Evolutionary conservation across 352 stramenopile genomes (phyloP).

Genomic region (Pythium grandisporangium): DNA sequence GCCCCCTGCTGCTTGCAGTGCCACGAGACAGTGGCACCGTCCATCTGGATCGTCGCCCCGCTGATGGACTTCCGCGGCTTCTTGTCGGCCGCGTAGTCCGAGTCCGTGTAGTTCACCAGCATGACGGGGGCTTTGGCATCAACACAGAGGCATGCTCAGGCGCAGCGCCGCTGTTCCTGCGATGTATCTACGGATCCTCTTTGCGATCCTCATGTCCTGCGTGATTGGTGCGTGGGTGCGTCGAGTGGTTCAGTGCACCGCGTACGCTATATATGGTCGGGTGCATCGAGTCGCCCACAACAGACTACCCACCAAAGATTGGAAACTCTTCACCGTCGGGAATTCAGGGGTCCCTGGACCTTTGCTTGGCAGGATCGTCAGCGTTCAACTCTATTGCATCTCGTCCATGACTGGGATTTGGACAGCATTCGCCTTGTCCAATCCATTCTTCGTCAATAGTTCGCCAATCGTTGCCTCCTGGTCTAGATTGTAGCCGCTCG

Average conservation of each 20-base stretch:
- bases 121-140: not conserved
- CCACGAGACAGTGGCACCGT: constrained; percentile 9
- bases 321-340: constrained; percentile 14
- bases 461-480: constrained; percentile 14
- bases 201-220: constrained; percentile 7
- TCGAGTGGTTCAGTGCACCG: constrained; percentile 11
- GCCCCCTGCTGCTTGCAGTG: constrained; percentile 12
- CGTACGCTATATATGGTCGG: too few species aligned
- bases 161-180: constrained; percentile 9
- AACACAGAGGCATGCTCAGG: constrained; percentile 4
- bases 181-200: constrained; percentile 14
- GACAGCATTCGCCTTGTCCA: constrained; percentile 10
- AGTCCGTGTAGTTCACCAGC: constrained; percentile 10
- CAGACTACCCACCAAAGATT: constrained; percentile 22
- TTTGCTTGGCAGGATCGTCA: constrained; percentile 2
- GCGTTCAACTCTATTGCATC: not conserved
- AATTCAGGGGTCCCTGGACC: constrained; percentile 1
- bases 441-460: constrained; percentile 8
- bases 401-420: constrained; percentile 8
- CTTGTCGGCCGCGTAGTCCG: constrained; percentile 14
- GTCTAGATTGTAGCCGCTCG: constrained; percentile 6
- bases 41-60: constrained; percentile 3
- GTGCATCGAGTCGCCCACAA: constrained; percentile 20
- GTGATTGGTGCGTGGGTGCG: constrained; percentile 5
- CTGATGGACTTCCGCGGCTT: constrained; percentile 12